These are phyloP conservation scores for Penicillium sp. DNA, from an alignment of 2,329 filamentous ascomycete species.

Conservation along the genomic window DNA sequence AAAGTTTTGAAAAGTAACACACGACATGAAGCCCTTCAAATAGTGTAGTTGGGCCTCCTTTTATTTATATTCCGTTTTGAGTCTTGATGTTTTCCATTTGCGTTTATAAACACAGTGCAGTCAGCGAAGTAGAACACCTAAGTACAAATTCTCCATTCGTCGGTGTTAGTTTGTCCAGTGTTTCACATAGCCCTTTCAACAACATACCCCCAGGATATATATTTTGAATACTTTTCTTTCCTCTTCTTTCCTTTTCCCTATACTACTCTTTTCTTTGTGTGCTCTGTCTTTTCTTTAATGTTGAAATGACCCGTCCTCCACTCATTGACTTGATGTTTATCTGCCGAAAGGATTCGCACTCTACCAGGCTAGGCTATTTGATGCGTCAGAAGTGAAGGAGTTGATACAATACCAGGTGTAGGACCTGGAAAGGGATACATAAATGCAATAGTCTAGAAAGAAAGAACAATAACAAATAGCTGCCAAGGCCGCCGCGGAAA, in stretches of 20 bases:
- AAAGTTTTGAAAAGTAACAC: slow-evolving; percentile 11
- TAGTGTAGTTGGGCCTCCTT: background rate
- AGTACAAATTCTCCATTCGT: background rate
- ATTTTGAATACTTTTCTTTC: too few relatives aligned
- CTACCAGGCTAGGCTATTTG: background rate
- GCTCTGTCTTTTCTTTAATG: background rate
- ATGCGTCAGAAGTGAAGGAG: background rate
- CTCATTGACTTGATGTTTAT: background rate
- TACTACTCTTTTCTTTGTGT: background rate
- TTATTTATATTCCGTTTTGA: background rate
- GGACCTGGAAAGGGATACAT: background rate
- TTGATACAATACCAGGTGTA: background rate
- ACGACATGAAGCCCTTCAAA: background rate
- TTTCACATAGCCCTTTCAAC: background rate
- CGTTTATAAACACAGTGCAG: background rate
- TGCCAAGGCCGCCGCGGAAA: background rate
- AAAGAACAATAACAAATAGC: background rate
- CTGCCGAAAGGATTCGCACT: background rate
- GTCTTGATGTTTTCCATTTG: background rate
- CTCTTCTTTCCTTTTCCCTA: background rate
- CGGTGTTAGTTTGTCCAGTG: background rate
- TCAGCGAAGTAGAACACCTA: background rate
- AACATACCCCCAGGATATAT: background rate
- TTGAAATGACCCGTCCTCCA: background rate
- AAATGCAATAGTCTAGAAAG: background rate